Percentiles rank a stretch among this genome's conserved stretches.
Evolutionary conservation across 2,329 filamentous ascomycete species (phyloP).

Genomic region (Fusarium subglutinans): DNA sequence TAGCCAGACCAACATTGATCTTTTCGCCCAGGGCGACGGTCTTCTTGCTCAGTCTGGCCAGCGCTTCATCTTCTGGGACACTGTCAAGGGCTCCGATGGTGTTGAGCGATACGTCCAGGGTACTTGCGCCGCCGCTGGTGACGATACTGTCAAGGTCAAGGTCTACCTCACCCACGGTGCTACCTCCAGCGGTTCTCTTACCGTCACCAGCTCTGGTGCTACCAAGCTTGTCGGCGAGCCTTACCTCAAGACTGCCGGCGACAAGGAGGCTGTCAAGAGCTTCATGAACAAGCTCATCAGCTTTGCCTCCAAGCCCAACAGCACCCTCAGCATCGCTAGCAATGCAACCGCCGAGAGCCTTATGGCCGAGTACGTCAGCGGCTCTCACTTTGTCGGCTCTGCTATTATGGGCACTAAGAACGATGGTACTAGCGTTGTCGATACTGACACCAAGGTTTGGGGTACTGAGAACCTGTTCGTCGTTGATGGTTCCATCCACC

Average conservation of each 20-base stretch:
- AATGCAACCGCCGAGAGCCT: conserved; percentile 59
- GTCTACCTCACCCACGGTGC: conserved; percentile 62
- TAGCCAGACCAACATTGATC: conserved; percentile 41
- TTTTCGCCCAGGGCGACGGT: conserved; percentile 50
- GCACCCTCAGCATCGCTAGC: conserved; percentile 61
- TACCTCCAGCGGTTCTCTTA: conserved; percentile 56
- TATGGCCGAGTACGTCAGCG: conserved; percentile 61
- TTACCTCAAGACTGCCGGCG: conserved; percentile 46
- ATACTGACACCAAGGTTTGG: conserved; percentile 70
- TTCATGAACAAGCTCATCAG: conserved; percentile 70
- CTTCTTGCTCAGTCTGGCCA: conserved; percentile 57
- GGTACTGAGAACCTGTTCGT: conserved; percentile 75
- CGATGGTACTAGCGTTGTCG: conserved; percentile 68
- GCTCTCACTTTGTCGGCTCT: conserved; percentile 66
- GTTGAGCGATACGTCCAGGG: conserved; percentile 53
- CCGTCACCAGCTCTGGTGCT: conserved; percentile 50
- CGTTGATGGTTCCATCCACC: conserved; percentile 75
- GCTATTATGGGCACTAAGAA: conserved; percentile 67
- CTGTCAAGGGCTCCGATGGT: conserved; percentile 52
- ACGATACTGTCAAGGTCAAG: conserved; percentile 56
- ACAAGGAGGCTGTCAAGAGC: conserved; percentile 56
- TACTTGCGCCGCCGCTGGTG: conserved; percentile 54
- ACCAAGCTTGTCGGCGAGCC: conserved; percentile 54
- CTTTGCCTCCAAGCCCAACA: conserved; percentile 68
- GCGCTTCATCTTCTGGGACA: conserved; percentile 59